Percentiles rank a stretch among this genome's conserved stretches.
Evolutionary conservation across 495 filamentous ascomycete genomes (phyloP).

Genomic region (Aspergillus ostianus): DNA sequence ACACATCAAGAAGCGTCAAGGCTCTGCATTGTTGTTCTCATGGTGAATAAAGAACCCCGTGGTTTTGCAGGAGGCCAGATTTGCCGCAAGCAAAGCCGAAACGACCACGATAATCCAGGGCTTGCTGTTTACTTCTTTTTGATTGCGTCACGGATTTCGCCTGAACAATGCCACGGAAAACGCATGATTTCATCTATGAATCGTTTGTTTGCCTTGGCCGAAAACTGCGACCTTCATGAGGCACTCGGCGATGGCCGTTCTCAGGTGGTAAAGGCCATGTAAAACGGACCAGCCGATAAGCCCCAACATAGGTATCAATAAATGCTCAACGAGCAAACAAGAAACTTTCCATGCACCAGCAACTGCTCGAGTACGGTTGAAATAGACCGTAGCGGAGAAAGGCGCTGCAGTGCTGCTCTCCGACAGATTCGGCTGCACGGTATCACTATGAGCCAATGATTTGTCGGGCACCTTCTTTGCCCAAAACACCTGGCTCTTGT

Average conservation of each 20-base stretch:
- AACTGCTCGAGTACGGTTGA: not conserved
- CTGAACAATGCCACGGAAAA: not conserved
- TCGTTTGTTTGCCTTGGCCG: not conserved
- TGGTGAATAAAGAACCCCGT: not conserved
- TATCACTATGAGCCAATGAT: slow-evolving; percentile 41
- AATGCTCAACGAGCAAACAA: not conserved
- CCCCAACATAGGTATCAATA: not conserved
- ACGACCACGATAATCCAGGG: not conserved
- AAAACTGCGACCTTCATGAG: not conserved
- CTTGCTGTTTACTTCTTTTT: not conserved
- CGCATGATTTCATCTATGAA: not conserved
- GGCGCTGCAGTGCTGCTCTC: not conserved
- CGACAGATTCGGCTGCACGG: not conserved
- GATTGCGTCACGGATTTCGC: not conserved
- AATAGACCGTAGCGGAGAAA: not conserved
- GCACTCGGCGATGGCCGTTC: not conserved
- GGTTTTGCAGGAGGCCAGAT: not conserved
- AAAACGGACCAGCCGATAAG: not conserved
- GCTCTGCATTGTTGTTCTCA: not conserved
- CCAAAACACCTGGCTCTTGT: slow-evolving; percentile 87
- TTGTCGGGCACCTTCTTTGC: slow-evolving; percentile 85
- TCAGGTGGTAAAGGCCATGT: not conserved
- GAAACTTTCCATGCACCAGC: not conserved
- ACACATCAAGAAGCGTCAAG: not conserved
- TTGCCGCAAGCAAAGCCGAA: not conserved